Conservation (phyloP, 495 filamentous ascomycete species). For the Lepraria neglecta region DNA sequence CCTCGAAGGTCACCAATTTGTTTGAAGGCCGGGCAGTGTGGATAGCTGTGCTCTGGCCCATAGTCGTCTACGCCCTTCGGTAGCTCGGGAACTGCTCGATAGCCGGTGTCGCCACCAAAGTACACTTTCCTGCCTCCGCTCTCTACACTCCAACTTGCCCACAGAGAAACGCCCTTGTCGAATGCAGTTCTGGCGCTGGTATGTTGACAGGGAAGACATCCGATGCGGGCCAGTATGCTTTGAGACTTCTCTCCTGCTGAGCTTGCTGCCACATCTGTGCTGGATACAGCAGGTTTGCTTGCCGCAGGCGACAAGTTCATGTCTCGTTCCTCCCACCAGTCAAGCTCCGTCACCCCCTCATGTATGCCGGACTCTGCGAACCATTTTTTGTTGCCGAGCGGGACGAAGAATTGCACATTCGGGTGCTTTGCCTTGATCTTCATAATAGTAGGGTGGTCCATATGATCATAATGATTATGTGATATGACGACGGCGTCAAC, state of each 20-base stretch:
- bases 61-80: slow-evolving; percentile 67
- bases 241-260: slow-evolving; percentile 25
- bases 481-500: slow-evolving; percentile 89
- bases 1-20: slow-evolving; percentile 77
- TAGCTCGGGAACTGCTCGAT: slow-evolving; percentile 69
- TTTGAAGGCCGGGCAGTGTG: slow-evolving; percentile 82
- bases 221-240: slow-evolving; percentile 66
- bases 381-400: slow-evolving; percentile 83
- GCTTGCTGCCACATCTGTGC: slow-evolving; percentile 19
- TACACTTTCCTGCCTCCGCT: slow-evolving; percentile 69
- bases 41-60: slow-evolving; percentile 53
- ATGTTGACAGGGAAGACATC: slow-evolving; percentile 84
- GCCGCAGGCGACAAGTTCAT: slow-evolving; percentile 51
- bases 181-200: slow-evolving; percentile 59
- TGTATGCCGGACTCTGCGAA: slow-evolving; percentile 60
- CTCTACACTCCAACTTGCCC: slow-evolving; percentile 78
- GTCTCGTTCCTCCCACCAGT: slow-evolving; percentile 91
- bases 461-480: slow-evolving; percentile 92
- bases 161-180: slow-evolving; percentile 71
- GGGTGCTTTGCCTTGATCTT: slow-evolving; percentile 67
- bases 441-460: slow-evolving; percentile 67
- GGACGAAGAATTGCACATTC: slow-evolving; percentile 80
- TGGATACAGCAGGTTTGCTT: slow-evolving; percentile 16
- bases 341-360: slow-evolving; percentile 71
- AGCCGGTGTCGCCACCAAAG: slow-evolving; percentile 78